Evolutionary conservation across 1,284 basidiomycete genomes (phyloP), one percentile per base, ranked within the genome.

Genomic region (Phenoliferia sp.): DNA sequence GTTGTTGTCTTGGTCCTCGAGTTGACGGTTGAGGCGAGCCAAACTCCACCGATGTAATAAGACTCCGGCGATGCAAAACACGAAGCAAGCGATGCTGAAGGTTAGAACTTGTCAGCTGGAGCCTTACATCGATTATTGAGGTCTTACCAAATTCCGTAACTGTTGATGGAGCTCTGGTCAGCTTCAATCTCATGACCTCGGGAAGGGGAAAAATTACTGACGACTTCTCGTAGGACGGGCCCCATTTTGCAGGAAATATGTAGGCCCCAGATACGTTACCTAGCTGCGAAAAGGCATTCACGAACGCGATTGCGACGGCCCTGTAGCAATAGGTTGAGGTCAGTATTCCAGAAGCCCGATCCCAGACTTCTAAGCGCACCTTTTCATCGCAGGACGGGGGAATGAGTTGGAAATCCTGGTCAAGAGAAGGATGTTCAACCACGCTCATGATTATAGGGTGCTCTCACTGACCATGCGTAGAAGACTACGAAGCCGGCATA

Each of bases 201-300:
- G n/a, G n/a, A n/a, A n/a, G n/a, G n/a, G n/a, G n/a, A n/a, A n/a
- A 62, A 31, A 68, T 68, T 12, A 33, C 67, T 39, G 62, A 71
- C 2, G 64, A 66, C 50, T 70, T 67, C 4, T n/a, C n/a, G 65
- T 70, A 73, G 16, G 69, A 57, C 0, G 69, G 69, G 1, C 54
- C 71, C 71, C 71, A 73, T 22, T 6, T 48, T n/a, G n/a, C n/a
- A n/a, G n/a, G n/a, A n/a, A n/a, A n/a, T n/a, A n/a, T n/a, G 59
- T 69, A 73, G 22, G 68, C 58, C 2, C 68, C 68, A 1, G 50
- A 19, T 65, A 80, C 78, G 68, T 80, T 79, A 4, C 79, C 78
- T 19, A 78, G 78, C 69, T 80, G 79, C 33, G 73, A 76, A 29
- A 79, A 63, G 16, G 78, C 71, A 74, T 81, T 81, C 74, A 81